Conservation (phyloP, 2,329 filamentous ascomycete genomes). For the Xylaria polymorpha region DNA sequence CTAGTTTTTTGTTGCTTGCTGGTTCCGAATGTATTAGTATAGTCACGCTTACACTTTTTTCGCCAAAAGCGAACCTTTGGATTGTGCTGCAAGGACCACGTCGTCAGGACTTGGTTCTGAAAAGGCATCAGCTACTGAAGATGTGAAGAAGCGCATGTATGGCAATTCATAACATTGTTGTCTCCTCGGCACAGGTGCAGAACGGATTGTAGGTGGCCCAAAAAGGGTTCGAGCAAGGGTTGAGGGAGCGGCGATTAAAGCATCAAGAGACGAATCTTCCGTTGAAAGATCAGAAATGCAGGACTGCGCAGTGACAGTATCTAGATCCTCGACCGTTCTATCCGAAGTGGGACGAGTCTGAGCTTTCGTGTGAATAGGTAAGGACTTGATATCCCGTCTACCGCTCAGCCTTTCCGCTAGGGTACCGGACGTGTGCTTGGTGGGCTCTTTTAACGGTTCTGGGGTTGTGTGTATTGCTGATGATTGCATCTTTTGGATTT, state of each 20-base stretch:
- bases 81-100: conserved; percentile 85
- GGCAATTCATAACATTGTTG: conserved; percentile 56
- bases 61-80: conserved; percentile 80
- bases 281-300: conserved; percentile 6
- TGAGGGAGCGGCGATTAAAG: conserved; percentile 56
- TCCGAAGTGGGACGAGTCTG: conserved; percentile 8
- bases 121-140: conserved; percentile 72
- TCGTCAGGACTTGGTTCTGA: conserved; percentile 92
- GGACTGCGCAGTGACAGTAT: conserved; percentile 7
- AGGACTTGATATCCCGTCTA: conserved; percentile 14
- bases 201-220: conserved; percentile 52
- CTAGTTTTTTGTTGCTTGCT: conserved; percentile 63
- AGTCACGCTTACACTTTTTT: conserved; percentile 61
- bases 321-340: background rate
- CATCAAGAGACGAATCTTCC: conserved; percentile 9
- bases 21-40: conserved; percentile 62
- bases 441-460: conserved; percentile 36
- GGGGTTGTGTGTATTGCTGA: conserved; percentile 35
- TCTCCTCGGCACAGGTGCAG: conserved; percentile 44
- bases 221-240: conserved; percentile 67
- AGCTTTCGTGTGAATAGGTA: conserved; percentile 19
- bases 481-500: conserved; percentile 61
- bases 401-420: conserved; percentile 17
- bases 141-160: conserved; percentile 59
- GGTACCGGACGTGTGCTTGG: conserved; percentile 12